Conservation (phyloP, 2,329 filamentous ascomycete species). For the Phialophora chinensis region DNA sequence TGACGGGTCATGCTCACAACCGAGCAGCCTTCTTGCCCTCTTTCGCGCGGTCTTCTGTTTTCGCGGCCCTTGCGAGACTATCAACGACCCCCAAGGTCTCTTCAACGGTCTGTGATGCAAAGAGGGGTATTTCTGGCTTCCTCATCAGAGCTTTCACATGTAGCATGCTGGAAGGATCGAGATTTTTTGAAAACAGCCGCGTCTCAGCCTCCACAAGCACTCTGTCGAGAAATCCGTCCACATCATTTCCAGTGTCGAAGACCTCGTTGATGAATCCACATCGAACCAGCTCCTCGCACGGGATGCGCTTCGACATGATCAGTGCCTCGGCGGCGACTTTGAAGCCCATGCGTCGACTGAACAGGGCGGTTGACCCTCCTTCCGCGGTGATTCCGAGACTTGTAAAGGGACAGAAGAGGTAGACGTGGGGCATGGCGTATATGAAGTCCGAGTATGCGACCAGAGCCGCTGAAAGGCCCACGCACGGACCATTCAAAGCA, state of each 20-base stretch:
- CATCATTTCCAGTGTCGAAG: conserved; percentile 61
- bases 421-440: conserved; percentile 80
- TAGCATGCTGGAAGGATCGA: conserved; percentile 77
- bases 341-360: conserved; percentile 80
- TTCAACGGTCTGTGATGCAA: conserved; percentile 77
- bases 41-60: neutral
- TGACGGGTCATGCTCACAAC: neutral
- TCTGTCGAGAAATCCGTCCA: conserved; percentile 68
- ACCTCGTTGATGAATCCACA: conserved; percentile 87
- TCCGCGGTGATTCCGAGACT: conserved; percentile 89
- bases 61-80: neutral
- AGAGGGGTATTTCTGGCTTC: conserved; percentile 70
- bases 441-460: conserved; percentile 88
- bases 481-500: conserved; percentile 87
- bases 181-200: conserved; percentile 71
- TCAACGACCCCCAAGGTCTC: conserved; percentile 53
- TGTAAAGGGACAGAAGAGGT: conserved; percentile 87
- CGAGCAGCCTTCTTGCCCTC: neutral
- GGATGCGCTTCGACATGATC: conserved; percentile 82
- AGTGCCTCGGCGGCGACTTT: conserved; percentile 88
- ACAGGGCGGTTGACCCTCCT: conserved; percentile 77
- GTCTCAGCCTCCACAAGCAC: conserved; percentile 84
- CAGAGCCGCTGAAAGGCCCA: conserved; percentile 86
- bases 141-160: conserved; percentile 85
- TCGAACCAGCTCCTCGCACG: conserved; percentile 72